A percentile compares a stretch with the other conserved stretches of the same genome.
phyloP scores from a whole-genome alignment of 805 yeast genomes.

The Metschnikowia gruessii region DNA sequence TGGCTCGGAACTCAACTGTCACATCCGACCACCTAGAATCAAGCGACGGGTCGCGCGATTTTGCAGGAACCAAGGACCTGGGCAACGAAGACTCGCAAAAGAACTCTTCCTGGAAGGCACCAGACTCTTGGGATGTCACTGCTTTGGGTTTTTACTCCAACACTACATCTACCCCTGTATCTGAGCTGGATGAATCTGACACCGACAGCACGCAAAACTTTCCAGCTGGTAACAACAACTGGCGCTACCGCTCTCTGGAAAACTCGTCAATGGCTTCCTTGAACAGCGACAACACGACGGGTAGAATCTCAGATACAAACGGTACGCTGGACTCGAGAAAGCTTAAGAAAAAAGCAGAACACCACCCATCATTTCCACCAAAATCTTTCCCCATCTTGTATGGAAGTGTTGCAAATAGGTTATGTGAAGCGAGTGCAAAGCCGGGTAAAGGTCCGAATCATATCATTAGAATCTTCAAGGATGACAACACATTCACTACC shows the following conservation, averaged over 20 bases:
- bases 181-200: slow-evolving; percentile 15
- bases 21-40: neutral
- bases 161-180: slow-evolving; percentile 9
- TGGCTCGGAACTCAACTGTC: neutral
- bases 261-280: slow-evolving; percentile 6
- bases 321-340: slow-evolving; percentile 6
- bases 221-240: neutral
- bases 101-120: slow-evolving; percentile 40
- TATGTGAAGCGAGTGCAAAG: neutral
- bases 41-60: slow-evolving; percentile 4
- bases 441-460: slow-evolving; percentile 34
- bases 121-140: slow-evolving; percentile 50
- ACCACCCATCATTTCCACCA: slow-evolving; percentile 12
- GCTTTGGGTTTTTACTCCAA: slow-evolving; percentile 13
- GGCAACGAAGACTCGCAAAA: slow-evolving; percentile 13
- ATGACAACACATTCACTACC: slow-evolving; percentile 82
- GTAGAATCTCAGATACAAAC: neutral
- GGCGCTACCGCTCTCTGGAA: neutral
- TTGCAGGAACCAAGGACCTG: slow-evolving; percentile 1
- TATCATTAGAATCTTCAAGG: slow-evolving; percentile 72
- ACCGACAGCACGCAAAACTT: neutral
- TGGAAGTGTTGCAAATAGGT: slow-evolving; percentile 21
- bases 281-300: neutral
- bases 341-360: slow-evolving; percentile 10
- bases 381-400: slow-evolving; percentile 32